Evolutionary conservation across 2,329 filamentous ascomycete species (phyloP).

Genomic region (Capronia coronata): DNA sequence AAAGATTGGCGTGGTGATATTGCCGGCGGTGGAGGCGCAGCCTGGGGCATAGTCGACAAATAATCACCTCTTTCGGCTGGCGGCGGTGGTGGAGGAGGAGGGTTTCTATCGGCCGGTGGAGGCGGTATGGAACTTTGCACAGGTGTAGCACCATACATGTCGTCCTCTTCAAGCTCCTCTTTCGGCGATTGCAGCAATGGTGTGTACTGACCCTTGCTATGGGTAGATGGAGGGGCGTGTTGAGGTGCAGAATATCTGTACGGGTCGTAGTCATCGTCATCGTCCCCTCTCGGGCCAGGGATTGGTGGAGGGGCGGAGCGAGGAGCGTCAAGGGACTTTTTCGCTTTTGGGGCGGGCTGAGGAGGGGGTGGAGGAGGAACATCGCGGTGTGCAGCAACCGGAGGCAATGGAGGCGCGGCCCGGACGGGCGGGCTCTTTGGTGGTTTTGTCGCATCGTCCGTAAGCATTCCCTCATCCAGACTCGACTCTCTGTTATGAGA

Average conservation of each 20-base stretch:
- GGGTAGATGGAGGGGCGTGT: conserved; percentile 30
- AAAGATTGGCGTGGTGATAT: conserved; percentile 53
- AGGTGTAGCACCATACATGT: conserved; percentile 43
- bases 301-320: conserved; percentile 61
- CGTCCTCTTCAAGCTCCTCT: conserved; percentile 38
- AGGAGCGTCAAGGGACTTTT: conserved; percentile 65
- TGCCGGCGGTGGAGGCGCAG: conserved; percentile 39
- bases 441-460: conserved; percentile 50
- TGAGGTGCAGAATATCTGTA: conserved; percentile 46
- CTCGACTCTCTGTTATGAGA: conserved; percentile 71
- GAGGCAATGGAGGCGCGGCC: conserved; percentile 47
- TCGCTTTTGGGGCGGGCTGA: conserved; percentile 51
- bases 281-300: conserved; percentile 45
- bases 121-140: conserved; percentile 31
- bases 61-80: conserved; percentile 44
- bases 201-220: conserved; percentile 27
- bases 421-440: conserved; percentile 38
- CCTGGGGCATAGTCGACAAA: conserved; percentile 43
- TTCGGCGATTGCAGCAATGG: conserved; percentile 29
- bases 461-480: conserved; percentile 57
- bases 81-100: conserved; percentile 39
- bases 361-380: conserved; percentile 60
- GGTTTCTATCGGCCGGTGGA: conserved; percentile 32
- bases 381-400: conserved; percentile 54
- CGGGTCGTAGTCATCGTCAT: conserved; percentile 45